These are phyloP conservation scores for Rubia yunnanensis DNA, from an alignment of 257 asterid species.

Conservation along the genomic window DNA sequence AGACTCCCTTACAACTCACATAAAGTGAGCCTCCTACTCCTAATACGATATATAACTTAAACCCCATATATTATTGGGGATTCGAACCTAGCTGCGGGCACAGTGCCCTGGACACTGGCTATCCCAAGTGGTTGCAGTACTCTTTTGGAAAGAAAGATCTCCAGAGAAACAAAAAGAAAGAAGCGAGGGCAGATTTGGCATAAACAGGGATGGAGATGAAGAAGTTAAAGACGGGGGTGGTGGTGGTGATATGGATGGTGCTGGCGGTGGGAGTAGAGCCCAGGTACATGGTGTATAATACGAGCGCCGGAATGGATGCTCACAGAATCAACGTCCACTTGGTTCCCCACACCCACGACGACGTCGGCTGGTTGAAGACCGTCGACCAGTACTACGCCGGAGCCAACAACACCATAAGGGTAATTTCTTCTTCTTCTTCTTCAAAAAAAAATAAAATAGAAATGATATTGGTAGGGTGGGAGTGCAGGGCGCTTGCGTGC, in stretches of 20 bases:
- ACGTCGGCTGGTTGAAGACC: slow-evolving; percentile 82
- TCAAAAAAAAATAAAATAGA: too few relatives aligned
- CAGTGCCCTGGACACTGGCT: too few relatives aligned
- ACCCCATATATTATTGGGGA: too few relatives aligned
- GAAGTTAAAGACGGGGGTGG: neutral
- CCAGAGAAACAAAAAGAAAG: too few relatives aligned
- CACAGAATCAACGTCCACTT: slow-evolving; percentile 57
- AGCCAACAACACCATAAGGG: slow-evolving; percentile 66
- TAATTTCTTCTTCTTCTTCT: neutral
- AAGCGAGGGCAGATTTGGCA: too few relatives aligned
- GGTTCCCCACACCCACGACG: slow-evolving; percentile 82
- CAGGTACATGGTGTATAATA: slow-evolving; percentile 43
- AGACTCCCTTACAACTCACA: too few relatives aligned
- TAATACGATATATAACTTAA: too few relatives aligned
- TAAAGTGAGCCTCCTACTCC: too few relatives aligned
- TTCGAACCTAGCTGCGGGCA: too few relatives aligned
- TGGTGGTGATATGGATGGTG: neutral
- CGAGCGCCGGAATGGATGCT: slow-evolving; percentile 30
- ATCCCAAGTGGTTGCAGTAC: too few relatives aligned
- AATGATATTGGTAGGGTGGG: neutral
- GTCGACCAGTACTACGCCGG: slow-evolving; percentile 79
- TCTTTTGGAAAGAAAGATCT: too few relatives aligned
- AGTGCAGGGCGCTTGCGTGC: slow-evolving; percentile 68
- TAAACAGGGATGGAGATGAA: neutral
- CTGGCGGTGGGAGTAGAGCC: slow-evolving; percentile 10